Base-by-base conservation (phyloP, 495 filamentous ascomycete genomes). In the Aspergillus nanangensis region DNA sequence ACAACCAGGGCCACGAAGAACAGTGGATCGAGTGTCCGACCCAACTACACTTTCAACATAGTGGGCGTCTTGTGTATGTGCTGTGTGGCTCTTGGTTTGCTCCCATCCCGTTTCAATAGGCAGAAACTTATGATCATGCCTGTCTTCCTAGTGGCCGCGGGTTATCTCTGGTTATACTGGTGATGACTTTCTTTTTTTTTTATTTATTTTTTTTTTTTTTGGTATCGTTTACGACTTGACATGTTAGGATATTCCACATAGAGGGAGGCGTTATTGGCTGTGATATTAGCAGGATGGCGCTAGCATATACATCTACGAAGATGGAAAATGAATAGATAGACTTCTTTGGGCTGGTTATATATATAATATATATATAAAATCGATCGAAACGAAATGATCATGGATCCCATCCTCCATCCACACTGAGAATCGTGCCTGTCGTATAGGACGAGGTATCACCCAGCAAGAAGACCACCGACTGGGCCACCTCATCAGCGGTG, bases 391-490 rank as follows among this genome's bases (percentile, higher is more conserved):
- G n/a, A n/a, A n/a, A n/a, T n/a, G n/a, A n/a, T n/a, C n/a, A 63
- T 21, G 51, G 52, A 41, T 67, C 60, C 64, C 62, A 65, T 0
- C 66, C 66, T 9, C 66, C 66, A 62, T 78, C 71, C 14, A 76
- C 65, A 32, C 51, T 59, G 20, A 70, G 56, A 7, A 72, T 57
- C 10, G 62, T 56, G 0, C 73, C 74, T 3, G 80, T 82, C 13
- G 75, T 73, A 58, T 77, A 83, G 23, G 65, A 72, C 35, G 69
- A 65, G 9, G 74, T 78, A 44, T 77, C 77, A 45, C 79, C 72
- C 39, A 83, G 56, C 39, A 83, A 50, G 42, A 79, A 84, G 9
- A 69, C 65, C 45, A 83, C 72, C 38, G 77, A 55, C 38, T 66
- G 57, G 0, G 77, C 78, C 4, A 80, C 70, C 50, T 82, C 78